Evolutionary conservation across 768 basidiomycete species (phyloP), one percentile per base, ranked within the genome.

Genomic region (Tricholoma bakamatsutake): DNA sequence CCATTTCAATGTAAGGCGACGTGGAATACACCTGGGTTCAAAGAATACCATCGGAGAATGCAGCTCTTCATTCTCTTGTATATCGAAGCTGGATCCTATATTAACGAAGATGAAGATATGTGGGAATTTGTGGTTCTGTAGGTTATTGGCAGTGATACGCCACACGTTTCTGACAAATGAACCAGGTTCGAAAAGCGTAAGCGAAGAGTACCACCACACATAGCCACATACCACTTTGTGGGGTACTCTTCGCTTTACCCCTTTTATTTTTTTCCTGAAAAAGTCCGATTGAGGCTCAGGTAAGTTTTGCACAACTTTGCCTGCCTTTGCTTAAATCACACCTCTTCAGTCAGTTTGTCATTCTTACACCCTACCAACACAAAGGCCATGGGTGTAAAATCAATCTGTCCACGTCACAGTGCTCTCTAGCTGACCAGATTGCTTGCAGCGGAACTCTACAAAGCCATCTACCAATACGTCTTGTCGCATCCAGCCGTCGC

Each of bases 241-340:
- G 96, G 96, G 9, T 99, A 96, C 70, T 90, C 93, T 3, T 93
- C 94, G 1, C 76, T 98, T 37, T 98, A 95, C 67, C 90, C 90
- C 15, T 99, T 99, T 72, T 97, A 93, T 73, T 89, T 87, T 70
- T 98, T 88, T 72, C 97, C 97, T 4, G 96, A 97, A 66, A 88
- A 80, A 65, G 83, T 89, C 55, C 83, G 97, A 30, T 64, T 98
- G 67, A 81, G 97, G 60, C 73, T 98, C 54, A 94, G 93, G 90
- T 91, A 54, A 50, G 79, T 30, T 48, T 17, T 48, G n/a, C n/a
- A 8, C 10, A 48, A n/a, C n/a, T 31, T 17, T 7, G 9, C 3
- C 43, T 31, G 30, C 28, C 28, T 15, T 10, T 17, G 5, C 30
- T 11, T 48, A 9, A 48, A 30, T 28, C 43, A 46, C 12, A 31